Conservation (phyloP, 1,139 yeast genomes). For the Groenewaldozyma auringiensis region DNA sequence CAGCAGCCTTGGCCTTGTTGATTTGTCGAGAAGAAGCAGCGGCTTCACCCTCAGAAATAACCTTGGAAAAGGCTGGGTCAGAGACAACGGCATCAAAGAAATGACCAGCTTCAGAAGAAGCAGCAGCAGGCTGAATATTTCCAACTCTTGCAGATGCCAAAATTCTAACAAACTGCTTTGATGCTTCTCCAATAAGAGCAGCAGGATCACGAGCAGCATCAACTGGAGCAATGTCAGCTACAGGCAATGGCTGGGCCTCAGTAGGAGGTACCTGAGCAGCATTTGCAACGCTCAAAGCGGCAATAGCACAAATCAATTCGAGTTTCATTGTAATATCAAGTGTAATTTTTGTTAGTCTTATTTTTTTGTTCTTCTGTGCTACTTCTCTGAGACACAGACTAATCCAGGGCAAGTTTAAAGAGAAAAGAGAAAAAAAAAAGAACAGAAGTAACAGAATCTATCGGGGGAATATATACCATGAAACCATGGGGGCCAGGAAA, state of each 20-base stretch:
- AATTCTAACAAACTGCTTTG: conserved; percentile 9
- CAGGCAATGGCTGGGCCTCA: background rate
- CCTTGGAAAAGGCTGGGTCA: conserved; percentile 17
- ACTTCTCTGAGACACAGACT: background rate
- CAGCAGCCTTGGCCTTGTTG: conserved; percentile 9
- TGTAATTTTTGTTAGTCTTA: background rate
- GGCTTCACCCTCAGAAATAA: conserved; percentile 14
- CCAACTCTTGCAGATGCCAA: conserved; percentile 11
- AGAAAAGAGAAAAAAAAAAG: background rate
- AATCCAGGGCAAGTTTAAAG: too few relatives aligned
- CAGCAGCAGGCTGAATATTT: conserved; percentile 16
- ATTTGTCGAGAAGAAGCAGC: conserved; percentile 9
- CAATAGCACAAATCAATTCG: conserved; percentile 4
- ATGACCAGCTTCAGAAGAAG: conserved; percentile 22
- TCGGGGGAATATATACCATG: too few relatives aligned
- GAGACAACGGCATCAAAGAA: conserved; percentile 17
- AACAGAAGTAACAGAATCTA: background rate
- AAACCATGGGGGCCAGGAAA: too few relatives aligned
- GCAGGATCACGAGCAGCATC: background rate
- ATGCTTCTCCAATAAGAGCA: conserved; percentile 8
- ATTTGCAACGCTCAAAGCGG: conserved; percentile 14
- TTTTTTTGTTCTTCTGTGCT: background rate
- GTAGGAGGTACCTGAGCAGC: conserved; percentile 1
- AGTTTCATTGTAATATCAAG: conserved; percentile 1
- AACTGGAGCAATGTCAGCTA: background rate